These are phyloP conservation scores for Sporisorium scitamineum DNA, from an alignment of 1,284 basidiomycete genomes.

Conservation along the genomic window DNA sequence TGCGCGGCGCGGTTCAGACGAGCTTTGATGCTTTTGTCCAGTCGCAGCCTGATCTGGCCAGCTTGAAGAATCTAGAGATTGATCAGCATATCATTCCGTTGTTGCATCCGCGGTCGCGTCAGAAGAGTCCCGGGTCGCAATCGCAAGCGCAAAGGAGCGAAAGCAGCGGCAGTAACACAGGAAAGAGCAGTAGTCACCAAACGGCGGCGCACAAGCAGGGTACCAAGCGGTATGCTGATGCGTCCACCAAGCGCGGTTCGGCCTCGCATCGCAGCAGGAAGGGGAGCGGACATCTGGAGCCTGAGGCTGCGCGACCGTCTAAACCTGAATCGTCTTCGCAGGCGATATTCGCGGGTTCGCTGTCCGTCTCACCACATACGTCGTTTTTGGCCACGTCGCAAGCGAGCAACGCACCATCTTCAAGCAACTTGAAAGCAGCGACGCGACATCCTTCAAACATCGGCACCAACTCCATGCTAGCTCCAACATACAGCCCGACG, in stretches of 20 bases:
- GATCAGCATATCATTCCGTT: slow-evolving; percentile 34
- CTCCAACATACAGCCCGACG: no score
- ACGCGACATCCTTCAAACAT: neutral
- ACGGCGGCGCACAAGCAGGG: neutral
- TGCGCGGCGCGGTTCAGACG: slow-evolving; percentile 28
- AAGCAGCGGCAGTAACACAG: neutral
- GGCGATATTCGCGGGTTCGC: neutral
- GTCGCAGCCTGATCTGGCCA: slow-evolving; percentile 14
- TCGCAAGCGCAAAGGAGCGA: neutral
- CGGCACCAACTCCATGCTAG: neutral
- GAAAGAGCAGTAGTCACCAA: neutral
- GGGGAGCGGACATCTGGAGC: neutral
- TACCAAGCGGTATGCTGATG: neutral
- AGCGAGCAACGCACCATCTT: neutral
- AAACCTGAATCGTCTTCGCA: neutral
- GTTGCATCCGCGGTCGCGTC: slow-evolving; percentile 37
- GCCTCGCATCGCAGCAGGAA: slow-evolving; percentile 2
- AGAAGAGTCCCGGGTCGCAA: slow-evolving; percentile 20
- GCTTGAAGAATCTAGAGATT: slow-evolving; percentile 9
- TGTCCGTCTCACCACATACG: slow-evolving; percentile 14
- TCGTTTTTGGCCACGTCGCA: neutral
- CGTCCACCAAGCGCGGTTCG: neutral
- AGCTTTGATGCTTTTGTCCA: slow-evolving; percentile 40
- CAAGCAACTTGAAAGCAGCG: neutral
- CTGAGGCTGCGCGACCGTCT: neutral